These are phyloP conservation scores for Malassezia cuniculi DNA, from an alignment of 1,284 basidiomycete genomes.

Conservation along the genomic window DNA sequence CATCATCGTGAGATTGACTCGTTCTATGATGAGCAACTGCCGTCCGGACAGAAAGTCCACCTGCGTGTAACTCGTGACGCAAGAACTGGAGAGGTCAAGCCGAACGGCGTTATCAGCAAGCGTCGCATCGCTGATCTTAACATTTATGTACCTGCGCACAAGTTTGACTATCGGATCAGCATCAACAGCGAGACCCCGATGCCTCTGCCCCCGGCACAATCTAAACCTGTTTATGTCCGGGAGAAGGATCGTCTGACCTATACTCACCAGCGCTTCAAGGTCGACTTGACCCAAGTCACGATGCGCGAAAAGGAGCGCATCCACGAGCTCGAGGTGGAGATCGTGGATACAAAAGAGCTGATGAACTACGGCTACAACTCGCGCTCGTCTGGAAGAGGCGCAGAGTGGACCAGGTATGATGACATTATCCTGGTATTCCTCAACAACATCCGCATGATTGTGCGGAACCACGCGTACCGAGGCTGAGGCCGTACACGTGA, in stretches of 20 bases:
- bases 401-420: constrained; percentile 34
- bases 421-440: constrained; percentile 36
- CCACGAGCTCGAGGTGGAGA: constrained; percentile 54
- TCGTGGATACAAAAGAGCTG: constrained; percentile 48
- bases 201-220: constrained; percentile 13
- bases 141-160: constrained; percentile 65
- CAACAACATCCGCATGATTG: constrained; percentile 40
- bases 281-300: constrained; percentile 84
- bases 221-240: constrained; percentile 48
- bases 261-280: constrained; percentile 74
- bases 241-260: constrained; percentile 86
- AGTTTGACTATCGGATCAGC: constrained; percentile 81
- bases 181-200: constrained; percentile 62
- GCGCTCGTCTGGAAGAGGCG: neutral
- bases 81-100: constrained; percentile 54
- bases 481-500: too few species aligned
- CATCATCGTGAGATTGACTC: constrained; percentile 70
- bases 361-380: constrained; percentile 44
- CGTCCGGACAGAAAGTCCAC: constrained; percentile 47
- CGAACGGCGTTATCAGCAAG: constrained; percentile 55
- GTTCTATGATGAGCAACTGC: constrained; percentile 52
- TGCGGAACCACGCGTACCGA: constrained; percentile 12
- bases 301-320: constrained; percentile 32
- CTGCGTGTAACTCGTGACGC: constrained; percentile 74
- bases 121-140: constrained; percentile 74